A percentile compares a stretch with the other conserved stretches of the same genome.
These are phyloP conservation scores for Aspergillus nanangensis DNA, from an alignment of 495 filamentous ascomycete species.

Conservation along the genomic window DNA sequence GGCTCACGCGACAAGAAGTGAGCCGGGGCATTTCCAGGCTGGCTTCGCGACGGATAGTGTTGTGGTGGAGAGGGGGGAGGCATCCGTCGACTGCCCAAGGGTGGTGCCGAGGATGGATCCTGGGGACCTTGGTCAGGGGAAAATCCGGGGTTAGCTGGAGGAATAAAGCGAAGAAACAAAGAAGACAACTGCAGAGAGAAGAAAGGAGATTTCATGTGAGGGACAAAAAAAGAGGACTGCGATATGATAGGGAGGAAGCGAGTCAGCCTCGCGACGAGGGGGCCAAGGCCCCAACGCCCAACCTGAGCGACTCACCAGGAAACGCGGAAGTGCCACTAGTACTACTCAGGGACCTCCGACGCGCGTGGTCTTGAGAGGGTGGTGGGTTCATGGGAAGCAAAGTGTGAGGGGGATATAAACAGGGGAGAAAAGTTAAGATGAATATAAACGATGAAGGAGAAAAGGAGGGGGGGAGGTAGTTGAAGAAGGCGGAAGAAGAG, in stretches of 20 bases:
- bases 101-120: slow-evolving; percentile 39
- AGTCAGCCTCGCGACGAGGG: background rate
- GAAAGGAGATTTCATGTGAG: too few species aligned
- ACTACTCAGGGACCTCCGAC: slow-evolving; percentile 33
- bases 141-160: slow-evolving; percentile 9
- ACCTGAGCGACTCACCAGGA: slow-evolving; percentile 31
- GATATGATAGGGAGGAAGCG: slow-evolving; percentile 1
- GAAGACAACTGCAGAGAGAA: too few species aligned
- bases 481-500: slow-evolving; percentile 2
- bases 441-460: background rate
- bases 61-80: slow-evolving; percentile 57
- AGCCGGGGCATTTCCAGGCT: slow-evolving; percentile 36
- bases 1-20: slow-evolving; percentile 50
- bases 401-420: slow-evolving; percentile 25
- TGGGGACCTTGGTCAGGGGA: slow-evolving; percentile 21
- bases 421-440: slow-evolving; percentile 6
- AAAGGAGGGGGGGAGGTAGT: slow-evolving; percentile 2
- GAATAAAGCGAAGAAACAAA: slow-evolving; percentile 1
- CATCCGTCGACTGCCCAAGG: slow-evolving; percentile 52
- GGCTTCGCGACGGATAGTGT: slow-evolving; percentile 40
- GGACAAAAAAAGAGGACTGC: slow-evolving; percentile 6
- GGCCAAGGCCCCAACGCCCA: slow-evolving; percentile 3
- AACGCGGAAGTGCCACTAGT: slow-evolving; percentile 31
- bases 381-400: slow-evolving; percentile 38
- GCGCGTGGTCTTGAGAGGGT: slow-evolving; percentile 24